A percentile compares a stretch with the other conserved stretches of the same genome.
These are phyloP conservation scores for Phalaenopsis aphrodite DNA, from an alignment of 106 monocot genomes.

Conservation along the genomic window DNA sequence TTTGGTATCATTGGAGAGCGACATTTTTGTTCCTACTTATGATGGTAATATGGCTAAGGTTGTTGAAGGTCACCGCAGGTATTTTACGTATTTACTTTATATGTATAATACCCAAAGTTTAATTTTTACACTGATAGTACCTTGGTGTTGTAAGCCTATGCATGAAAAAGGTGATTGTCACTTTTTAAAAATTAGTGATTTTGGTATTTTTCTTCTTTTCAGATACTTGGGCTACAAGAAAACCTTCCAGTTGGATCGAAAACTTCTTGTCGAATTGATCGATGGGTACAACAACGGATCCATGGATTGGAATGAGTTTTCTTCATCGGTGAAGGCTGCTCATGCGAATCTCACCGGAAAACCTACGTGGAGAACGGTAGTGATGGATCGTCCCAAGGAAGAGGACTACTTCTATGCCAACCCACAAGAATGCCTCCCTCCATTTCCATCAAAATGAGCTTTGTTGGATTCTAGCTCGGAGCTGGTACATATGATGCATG, in stretches of 20 bases:
- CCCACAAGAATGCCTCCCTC: slow-evolving; percentile 71
- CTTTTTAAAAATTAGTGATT: too few relatives aligned
- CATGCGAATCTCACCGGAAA: slow-evolving; percentile 59
- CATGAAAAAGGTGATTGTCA: too few relatives aligned
- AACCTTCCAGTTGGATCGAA: slow-evolving; percentile 57
- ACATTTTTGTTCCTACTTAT: slow-evolving; percentile 88
- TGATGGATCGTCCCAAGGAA: slow-evolving; percentile 80
- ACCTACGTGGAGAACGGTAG: slow-evolving; percentile 46
- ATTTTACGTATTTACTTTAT: not conserved
- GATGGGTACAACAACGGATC: slow-evolving; percentile 55
- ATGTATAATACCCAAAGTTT: too few relatives aligned
- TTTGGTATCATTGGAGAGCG: slow-evolving; percentile 77
- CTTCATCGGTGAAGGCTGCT: slow-evolving; percentile 50
- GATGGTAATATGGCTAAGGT: slow-evolving; percentile 98
- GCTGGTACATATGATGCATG: not conserved
- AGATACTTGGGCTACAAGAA: slow-evolving; percentile 79
- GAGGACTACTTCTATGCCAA: slow-evolving; percentile 97
- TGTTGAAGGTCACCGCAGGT: slow-evolving; percentile 97
- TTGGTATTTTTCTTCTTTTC: not conserved
- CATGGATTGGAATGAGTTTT: slow-evolving; percentile 74
- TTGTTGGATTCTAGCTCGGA: not conserved
- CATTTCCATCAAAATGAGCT: slow-evolving; percentile 18
- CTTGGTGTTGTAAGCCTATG: too few relatives aligned
- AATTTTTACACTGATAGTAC: too few relatives aligned
- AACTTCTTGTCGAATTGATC: slow-evolving; percentile 59